Base-by-base conservation (phyloP, 2,329 filamentous ascomycete genomes). In the Scorias spongiosa region DNA sequence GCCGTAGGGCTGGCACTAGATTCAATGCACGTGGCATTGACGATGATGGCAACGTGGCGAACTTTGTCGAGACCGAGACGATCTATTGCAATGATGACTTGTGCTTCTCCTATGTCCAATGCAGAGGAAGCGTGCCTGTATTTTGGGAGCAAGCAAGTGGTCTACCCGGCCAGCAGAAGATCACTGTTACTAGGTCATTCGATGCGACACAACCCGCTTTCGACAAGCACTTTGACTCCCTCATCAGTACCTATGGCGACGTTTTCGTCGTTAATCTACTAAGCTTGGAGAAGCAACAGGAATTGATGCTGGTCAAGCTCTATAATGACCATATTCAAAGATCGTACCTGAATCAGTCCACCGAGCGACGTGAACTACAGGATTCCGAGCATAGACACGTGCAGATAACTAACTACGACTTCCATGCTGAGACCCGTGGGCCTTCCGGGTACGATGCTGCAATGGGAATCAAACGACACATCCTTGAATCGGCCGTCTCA, bases 21-120 rank as follows among this genome's bases (percentile, higher is more conserved):
- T 98, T 96, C 70, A 96, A 96, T 61, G 82, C 89, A n/a, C 76
- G 91, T 52, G 91, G 91, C 34, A 94, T 98, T 50, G 91, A 98
- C 57, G 91, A 98, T 59, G 87, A 96, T 57, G 91, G 91, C 11
- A 86, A 96, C 55, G 91, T 96, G 26, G 88, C 91, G 48, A 98
- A 98, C 62, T 98, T 94, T 63, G 91, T 96, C n/a, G 91, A 98
- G 63, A 91, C 87, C 0, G 91, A 98, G 64, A 93, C 87, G 0
- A 78, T 89, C 36, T 88, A 93, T 57, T 94, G 84, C 81, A 53
- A 83, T 84, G 1, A 76, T 78, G 71, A 70, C 1, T 76, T 86
- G 6, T 78, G 86, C 44, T 96, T 96, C 60, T 96, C 91, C 0
- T 98, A 95, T 62, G 85, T 81, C 2, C 91, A 98, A 63, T 77